Conservation (phyloP, 2,329 filamentous ascomycete genomes). For the Aspergillus texensis region DNA sequence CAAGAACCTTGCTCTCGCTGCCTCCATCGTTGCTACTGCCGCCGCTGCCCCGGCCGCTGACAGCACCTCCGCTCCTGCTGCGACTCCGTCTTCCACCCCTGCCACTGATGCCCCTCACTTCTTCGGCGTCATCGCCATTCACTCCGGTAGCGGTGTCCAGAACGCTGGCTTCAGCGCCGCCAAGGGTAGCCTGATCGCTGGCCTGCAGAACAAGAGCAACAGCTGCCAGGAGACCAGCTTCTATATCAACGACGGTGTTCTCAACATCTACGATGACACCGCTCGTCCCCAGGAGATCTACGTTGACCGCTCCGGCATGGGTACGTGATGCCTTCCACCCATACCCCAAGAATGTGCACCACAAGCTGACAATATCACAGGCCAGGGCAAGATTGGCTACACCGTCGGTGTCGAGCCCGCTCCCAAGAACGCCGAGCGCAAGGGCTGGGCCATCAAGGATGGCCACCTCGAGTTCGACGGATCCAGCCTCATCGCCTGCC, state of each 20-base stretch:
- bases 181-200: conserved; percentile 48
- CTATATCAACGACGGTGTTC: conserved; percentile 49
- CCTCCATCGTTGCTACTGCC: conserved; percentile 35
- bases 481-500: conserved; percentile 56
- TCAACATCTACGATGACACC: conserved; percentile 53
- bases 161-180: conserved; percentile 51
- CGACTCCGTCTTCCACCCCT: neutral
- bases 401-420: conserved; percentile 48
- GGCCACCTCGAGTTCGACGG: conserved; percentile 53
- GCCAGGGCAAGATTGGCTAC: conserved; percentile 59
- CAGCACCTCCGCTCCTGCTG: too few relatives aligned
- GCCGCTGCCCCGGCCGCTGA: conserved; percentile 25
- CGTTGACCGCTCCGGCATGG: conserved; percentile 62
- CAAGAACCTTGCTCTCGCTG: conserved; percentile 29
- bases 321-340: conserved; percentile 37
- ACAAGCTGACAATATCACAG: conserved; percentile 32
- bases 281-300: conserved; percentile 54
- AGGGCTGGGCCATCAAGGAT: conserved; percentile 52
- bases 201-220: conserved; percentile 51
- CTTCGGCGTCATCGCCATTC: conserved; percentile 56
- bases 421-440: conserved; percentile 49
- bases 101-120: conserved; percentile 17
- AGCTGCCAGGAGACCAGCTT: conserved; percentile 58
- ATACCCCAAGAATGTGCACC: neutral
- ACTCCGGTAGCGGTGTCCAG: conserved; percentile 55